Evolutionary conservation across 805 yeast genomes (phyloP), one percentile per base, ranked within the genome.

Genomic region (Tetrapisispora iriomotensis): DNA sequence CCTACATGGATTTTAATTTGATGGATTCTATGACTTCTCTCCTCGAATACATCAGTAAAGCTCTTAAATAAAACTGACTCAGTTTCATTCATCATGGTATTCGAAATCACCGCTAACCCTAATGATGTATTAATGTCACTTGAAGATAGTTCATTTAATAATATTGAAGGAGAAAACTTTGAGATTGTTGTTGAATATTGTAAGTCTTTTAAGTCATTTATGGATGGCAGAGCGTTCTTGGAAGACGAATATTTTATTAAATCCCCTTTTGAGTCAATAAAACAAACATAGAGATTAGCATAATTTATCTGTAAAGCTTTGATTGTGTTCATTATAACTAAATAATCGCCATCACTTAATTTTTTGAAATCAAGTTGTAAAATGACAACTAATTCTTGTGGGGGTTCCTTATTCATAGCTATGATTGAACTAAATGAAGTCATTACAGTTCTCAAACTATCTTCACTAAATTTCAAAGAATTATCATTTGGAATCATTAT

Each of bases 1-100:
- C 66, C 66, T 1, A 61, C 50, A 40, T 55, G 59, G 6, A 60
- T 40, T 34, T 59, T 61, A 2, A 59, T 26, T 28, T 56, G 59
- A 29, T 54, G 45, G 3, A 56, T 48, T 28, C 45, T 49, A 23
- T 46, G 45, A 41, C 53, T 48, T 6, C 49, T 51, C 1, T 8
- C 7, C 25, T 44, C 34, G 8, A 46, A 44, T 27, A 58, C 54
- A 1, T 38, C 25, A 10, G 38, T 38, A 38, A 42, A 58, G 36
- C 58, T 48, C 47, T 40, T 43, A 14, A 56, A 40, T 15, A 59
- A 40, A 31, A 51, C 42, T 1, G 62, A 56, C 38, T 43, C 50
- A 2, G 39, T 42, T 3, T 26, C 40, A 27, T 53, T 52, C 55
- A 58, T 54, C 6, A 42, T 35, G 13, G 50, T 30, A 40, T 54